Conservation (phyloP, 2,329 filamentous ascomycete genomes). For the Aspergillus eucalypticola region DNA sequence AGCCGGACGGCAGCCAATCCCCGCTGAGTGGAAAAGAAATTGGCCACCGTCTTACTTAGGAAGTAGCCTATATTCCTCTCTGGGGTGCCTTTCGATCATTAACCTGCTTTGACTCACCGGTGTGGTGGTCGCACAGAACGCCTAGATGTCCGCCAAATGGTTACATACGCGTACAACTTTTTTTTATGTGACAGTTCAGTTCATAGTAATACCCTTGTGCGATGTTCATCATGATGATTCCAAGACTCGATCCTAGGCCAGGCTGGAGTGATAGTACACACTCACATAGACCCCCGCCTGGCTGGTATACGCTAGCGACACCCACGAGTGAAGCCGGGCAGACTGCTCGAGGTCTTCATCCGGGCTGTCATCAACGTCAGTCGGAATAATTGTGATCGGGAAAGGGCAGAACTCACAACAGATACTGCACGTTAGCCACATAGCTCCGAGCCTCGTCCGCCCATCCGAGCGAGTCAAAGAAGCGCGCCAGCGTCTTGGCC, state of each 20-base stretch:
- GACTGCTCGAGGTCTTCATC: background rate
- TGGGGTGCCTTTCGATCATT: background rate
- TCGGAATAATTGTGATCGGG: background rate
- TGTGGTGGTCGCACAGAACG: background rate
- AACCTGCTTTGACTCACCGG: background rate
- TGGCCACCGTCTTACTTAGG: background rate
- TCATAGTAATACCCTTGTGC: background rate
- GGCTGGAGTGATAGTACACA: conserved; percentile 1
- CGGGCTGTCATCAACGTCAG: background rate
- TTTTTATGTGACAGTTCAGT: background rate
- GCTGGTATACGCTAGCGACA: conserved; percentile 8
- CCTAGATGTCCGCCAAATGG: background rate
- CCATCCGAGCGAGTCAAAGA: background rate
- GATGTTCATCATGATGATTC: background rate
- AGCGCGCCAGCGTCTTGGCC: background rate
- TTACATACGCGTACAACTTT: background rate
- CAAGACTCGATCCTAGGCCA: background rate
- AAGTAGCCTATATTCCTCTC: background rate
- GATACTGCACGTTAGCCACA: conserved; percentile 1
- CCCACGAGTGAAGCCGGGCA: background rate
- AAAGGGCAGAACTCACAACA: background rate
- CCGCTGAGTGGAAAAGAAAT: background rate
- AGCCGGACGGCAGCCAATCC: background rate
- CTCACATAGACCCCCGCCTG: conserved; percentile 7
- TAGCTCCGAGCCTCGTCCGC: background rate